Conservation (phyloP, 2,329 filamentous ascomycete genomes). For the Coniochaeta pulveracea region DNA sequence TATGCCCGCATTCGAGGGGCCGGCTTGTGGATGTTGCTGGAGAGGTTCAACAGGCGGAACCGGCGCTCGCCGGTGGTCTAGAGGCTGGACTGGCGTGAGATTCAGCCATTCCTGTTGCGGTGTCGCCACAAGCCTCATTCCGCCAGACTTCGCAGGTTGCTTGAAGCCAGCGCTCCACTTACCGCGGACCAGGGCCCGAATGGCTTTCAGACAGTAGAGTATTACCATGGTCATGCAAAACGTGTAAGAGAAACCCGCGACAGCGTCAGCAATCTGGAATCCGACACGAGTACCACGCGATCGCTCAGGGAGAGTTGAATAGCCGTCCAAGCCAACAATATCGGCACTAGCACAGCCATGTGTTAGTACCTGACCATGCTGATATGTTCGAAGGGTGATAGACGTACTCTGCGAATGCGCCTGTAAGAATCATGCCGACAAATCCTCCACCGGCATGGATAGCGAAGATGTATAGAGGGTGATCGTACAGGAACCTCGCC, state of each 20-base stretch:
- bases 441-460: constrained; percentile 47
- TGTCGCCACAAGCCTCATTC: constrained; percentile 1
- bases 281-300: constrained; percentile 7
- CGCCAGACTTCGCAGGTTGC: not conserved
- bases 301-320: constrained; percentile 8
- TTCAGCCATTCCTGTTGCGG: constrained; percentile 1
- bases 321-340: constrained; percentile 8
- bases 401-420: constrained; percentile 35
- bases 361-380: not conserved
- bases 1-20: too few species aligned
- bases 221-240: constrained; percentile 9
- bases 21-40: too few species aligned
- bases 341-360: constrained; percentile 3
- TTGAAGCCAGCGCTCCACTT: constrained; percentile 1
- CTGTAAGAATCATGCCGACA: constrained; percentile 44
- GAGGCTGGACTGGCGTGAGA: too few species aligned
- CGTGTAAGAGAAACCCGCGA: constrained; percentile 7
- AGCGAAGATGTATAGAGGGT: constrained; percentile 45
- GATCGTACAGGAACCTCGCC: constrained; percentile 5
- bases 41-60: too few species aligned
- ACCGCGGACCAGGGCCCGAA: not conserved
- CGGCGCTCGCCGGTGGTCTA: too few species aligned
- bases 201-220: constrained; percentile 3
- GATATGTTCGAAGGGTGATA: not conserved
- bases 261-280: constrained; percentile 7